Evolutionary conservation across 2,329 filamentous ascomycete genomes (phyloP), one percentile per base, ranked within the genome.

Genomic region (Trichoderma sp.): DNA sequence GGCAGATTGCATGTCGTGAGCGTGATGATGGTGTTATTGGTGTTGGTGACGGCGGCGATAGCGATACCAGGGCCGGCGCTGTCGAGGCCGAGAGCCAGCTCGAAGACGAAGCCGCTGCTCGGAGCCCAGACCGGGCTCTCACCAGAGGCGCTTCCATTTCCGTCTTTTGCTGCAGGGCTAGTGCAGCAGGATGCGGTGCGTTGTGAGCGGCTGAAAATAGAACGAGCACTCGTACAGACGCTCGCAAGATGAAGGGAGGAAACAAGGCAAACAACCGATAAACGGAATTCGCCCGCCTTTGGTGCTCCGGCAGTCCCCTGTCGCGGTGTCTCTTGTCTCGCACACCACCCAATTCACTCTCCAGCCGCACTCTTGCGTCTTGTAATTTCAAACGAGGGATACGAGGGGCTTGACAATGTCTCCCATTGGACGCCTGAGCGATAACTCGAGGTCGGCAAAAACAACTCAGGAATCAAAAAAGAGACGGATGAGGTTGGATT

Each of bases 1-100:
- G 28, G 74, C 72, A 9, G 74, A 74, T 70, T 61, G 69, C 67
- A 69, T 30, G n/a, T 26, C 60, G 15, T 53, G 66, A 53, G 12
- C 8, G 32, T 51, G 26, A n/a, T 24, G 24, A 51, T 51, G n/a
- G 21, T 18, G 65, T 36, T 57, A 53, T n/a, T 57, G 18, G 15
- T 34, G 57, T 6, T 15, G 39, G n/a, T 11, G 64, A 21, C 30
- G 24, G 15, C 24, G 57, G 15, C 24, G 57, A 11, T 14, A 47
- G 11, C 3, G 63, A 21, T 28, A 14, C 43, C 30, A 26, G 14
- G 57, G 66, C 12, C 30, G 56, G 32, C 32, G 65, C 43, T 21
- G 43, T n/a, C 14, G 53, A 36, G 34, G 34, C 26, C 36, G 15
- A 39, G 36, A 18, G 36, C 36, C 36, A 2, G 36, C 18, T 43